phyloP scores from a whole-genome alignment of 164 flowering plant genomes.

The Malania oleifera region DNA sequence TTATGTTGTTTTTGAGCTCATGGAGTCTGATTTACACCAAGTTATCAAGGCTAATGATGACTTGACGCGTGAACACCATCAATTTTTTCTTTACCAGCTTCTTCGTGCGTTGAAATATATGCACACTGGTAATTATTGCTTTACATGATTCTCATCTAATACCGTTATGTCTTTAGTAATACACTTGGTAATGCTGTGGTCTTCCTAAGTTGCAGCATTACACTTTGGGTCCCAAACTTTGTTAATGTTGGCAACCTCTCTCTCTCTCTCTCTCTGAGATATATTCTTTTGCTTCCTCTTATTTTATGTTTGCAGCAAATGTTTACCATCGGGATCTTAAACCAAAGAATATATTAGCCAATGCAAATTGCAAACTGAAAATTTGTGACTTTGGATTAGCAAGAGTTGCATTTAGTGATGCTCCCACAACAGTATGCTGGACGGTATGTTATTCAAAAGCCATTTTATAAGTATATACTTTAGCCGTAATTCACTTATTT shows the following conservation, averaged over 20 bases:
- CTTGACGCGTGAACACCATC: constrained; percentile 61
- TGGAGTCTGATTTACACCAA: constrained; percentile 77
- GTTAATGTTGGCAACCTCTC: too few species aligned
- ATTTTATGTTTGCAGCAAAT: constrained; percentile 43
- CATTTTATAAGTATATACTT: too few species aligned
- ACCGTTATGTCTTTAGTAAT: too few species aligned
- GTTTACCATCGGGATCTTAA: constrained; percentile 69
- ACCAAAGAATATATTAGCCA: constrained; percentile 67
- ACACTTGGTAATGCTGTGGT: too few species aligned
- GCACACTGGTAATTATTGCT: constrained; percentile 47
- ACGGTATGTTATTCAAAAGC: constrained; percentile 36
- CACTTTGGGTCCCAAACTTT: too few species aligned
- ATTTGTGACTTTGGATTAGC: constrained; percentile 65
- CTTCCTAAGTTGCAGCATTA: too few species aligned
- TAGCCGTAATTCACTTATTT: too few species aligned
- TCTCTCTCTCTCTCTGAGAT: not conserved
- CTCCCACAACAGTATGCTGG: constrained; percentile 59
- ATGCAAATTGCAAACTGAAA: constrained; percentile 71
- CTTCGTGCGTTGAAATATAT: constrained; percentile 65
- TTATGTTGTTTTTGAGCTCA: constrained; percentile 72
- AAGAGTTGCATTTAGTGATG: constrained; percentile 61
- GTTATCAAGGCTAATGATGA: constrained; percentile 78
- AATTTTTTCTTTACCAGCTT: constrained; percentile 64
- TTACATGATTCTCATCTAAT: not conserved
- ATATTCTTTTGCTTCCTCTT: not conserved